Percentiles rank a stretch among this genome's conserved stretches.
Conservation (phyloP, 1,139 yeast species). For the Lodderomyces orthopsilosis region DNA sequence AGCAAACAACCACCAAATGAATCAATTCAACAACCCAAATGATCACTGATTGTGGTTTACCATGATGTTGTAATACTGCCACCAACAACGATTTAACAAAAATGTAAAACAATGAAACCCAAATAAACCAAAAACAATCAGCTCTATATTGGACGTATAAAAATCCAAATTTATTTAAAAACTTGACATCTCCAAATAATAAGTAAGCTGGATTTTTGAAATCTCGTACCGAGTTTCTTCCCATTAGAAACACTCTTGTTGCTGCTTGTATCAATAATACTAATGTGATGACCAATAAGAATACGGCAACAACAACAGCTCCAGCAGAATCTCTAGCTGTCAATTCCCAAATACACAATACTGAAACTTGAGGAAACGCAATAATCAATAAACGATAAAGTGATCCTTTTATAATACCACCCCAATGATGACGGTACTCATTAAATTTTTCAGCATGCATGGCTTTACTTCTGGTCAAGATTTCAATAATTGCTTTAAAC, state of each 20-base stretch:
- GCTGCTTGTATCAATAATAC: conserved; percentile 73
- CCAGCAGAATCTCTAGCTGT: conserved; percentile 83
- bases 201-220: conserved; percentile 92
- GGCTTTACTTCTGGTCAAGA: conserved; percentile 57
- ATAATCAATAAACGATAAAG: conserved; percentile 76
- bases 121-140: conserved; percentile 78
- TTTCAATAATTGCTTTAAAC: conserved; percentile 74
- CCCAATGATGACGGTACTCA: conserved; percentile 81
- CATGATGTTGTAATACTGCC: conserved; percentile 78
- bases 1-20: conserved; percentile 62
- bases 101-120: conserved; percentile 60
- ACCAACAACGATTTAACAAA: conserved; percentile 78
- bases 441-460: conserved; percentile 66
- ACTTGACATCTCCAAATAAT: conserved; percentile 76
- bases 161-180: conserved; percentile 88
- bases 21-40: conserved; percentile 72
- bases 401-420: conserved; percentile 79
- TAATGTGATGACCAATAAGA: conserved; percentile 55
- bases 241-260: conserved; percentile 64
- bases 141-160: conserved; percentile 90
- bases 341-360: conserved; percentile 87
- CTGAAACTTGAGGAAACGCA: conserved; percentile 82
- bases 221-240: conserved; percentile 64
- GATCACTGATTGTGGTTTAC: conserved; percentile 77
- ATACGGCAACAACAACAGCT: conserved; percentile 71